Conservation (phyloP, 2,329 filamentous ascomycete species). For the Hysterium pulicare region DNA sequence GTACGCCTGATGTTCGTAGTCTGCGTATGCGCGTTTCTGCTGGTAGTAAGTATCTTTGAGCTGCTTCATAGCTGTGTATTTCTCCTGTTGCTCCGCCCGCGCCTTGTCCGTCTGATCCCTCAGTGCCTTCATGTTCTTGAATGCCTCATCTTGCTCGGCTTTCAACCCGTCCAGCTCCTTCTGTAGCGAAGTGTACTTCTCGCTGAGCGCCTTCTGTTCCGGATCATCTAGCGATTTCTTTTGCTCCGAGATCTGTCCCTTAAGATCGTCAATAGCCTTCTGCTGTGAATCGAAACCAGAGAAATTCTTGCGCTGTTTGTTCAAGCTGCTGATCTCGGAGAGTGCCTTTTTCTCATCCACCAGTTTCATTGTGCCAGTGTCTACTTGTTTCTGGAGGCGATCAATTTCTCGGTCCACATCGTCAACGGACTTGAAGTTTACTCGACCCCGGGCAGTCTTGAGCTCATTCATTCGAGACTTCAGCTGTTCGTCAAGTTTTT, state of each 20-base stretch:
- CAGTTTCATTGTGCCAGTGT: conserved; percentile 86
- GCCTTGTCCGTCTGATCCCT: conserved; percentile 83
- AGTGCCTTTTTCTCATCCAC: conserved; percentile 97
- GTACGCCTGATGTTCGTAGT: conserved; percentile 80
- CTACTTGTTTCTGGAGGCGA: conserved; percentile 77
- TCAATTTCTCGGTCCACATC: conserved; percentile 84
- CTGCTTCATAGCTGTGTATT: conserved; percentile 76
- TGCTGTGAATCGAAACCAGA: conserved; percentile 77
- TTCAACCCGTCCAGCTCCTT: conserved; percentile 87
- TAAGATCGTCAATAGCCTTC: conserved; percentile 84
- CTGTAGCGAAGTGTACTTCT: conserved; percentile 81
- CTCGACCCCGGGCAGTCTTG: conserved; percentile 76
- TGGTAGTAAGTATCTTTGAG: conserved; percentile 87
- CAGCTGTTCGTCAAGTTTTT: conserved; percentile 83
- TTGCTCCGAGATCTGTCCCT: conserved; percentile 82
- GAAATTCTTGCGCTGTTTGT: conserved; percentile 90
- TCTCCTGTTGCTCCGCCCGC: conserved; percentile 81
- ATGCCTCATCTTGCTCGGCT: conserved; percentile 84
- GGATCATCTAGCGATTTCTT: conserved; percentile 89
- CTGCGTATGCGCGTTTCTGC: conserved; percentile 74
- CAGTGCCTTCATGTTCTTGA: conserved; percentile 80
- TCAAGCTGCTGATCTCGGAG: conserved; percentile 73
- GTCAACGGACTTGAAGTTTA: conserved; percentile 81
- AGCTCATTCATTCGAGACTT: conserved; percentile 82
- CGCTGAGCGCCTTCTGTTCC: conserved; percentile 81